Conservation (phyloP, 352 stramenopile genomes). For the Pythium rhizo-oryzae region DNA sequence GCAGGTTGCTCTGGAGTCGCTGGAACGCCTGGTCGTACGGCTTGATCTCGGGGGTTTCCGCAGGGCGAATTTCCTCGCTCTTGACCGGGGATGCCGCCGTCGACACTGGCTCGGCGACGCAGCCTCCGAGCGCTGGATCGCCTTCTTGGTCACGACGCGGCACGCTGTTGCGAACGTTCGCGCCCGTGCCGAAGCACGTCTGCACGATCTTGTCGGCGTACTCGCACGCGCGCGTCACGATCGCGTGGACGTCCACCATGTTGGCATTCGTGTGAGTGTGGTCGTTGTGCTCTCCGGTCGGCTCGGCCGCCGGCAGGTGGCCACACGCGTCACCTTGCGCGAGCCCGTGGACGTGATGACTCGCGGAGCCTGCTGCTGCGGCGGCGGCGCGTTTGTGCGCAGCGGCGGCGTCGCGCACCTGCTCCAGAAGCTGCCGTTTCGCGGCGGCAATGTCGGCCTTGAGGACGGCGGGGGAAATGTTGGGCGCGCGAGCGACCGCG, state of each 20-base stretch:
- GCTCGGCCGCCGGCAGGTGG: background rate
- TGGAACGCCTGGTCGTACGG: slow-evolving; percentile 15
- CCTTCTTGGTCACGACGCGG: background rate
- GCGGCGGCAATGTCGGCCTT: background rate
- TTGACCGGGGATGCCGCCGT: slow-evolving; percentile 3
- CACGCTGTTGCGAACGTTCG: no score
- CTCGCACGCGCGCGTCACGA: slow-evolving; percentile 15
- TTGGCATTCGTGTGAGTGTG: background rate
- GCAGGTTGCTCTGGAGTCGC: slow-evolving; percentile 13
- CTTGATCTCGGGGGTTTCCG: background rate
- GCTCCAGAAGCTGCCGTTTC: background rate
- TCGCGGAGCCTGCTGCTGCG: no score
- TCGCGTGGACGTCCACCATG: slow-evolving; percentile 2
- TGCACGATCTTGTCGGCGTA: slow-evolving; percentile 10
- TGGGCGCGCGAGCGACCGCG: background rate
- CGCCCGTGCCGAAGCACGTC: slow-evolving; percentile 1
- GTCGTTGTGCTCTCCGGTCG: no score
- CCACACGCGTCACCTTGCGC: no score
- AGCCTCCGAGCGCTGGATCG: background rate
- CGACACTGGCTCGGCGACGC: background rate
- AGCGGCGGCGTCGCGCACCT: background rate
- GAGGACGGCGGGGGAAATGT: background rate
- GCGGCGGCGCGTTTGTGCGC: background rate
- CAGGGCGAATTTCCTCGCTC: slow-evolving; percentile 2
- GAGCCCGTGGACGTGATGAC: no score